phyloP scores from a whole-genome alignment of 2,329 filamentous ascomycete species.

The Neodidymelliopsis sp. region DNA sequence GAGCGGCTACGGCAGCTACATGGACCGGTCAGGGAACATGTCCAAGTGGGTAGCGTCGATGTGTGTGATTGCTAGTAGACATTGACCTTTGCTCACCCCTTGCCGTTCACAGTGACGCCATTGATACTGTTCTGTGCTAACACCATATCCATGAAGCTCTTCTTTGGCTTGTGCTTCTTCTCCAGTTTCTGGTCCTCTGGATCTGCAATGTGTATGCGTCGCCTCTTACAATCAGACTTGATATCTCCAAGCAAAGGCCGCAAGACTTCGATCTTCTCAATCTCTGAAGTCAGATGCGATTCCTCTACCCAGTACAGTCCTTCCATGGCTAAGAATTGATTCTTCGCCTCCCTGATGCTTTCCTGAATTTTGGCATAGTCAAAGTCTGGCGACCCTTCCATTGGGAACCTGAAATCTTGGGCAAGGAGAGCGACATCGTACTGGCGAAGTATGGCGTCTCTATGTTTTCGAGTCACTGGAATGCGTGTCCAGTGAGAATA shows the following conservation, averaged over 20 bases:
- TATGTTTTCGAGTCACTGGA: constrained; percentile 43
- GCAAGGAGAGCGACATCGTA: constrained; percentile 50
- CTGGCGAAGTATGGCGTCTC: constrained; percentile 45
- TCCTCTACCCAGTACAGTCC: constrained; percentile 50
- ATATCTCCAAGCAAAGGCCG: constrained; percentile 41
- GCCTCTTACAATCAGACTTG: constrained; percentile 35
- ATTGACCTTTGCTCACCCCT: constrained; percentile 23
- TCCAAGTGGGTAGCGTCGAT: not conserved
- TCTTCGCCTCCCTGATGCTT: constrained; percentile 45
- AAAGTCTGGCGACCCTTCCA: constrained; percentile 49
- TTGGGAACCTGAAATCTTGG: constrained; percentile 49
- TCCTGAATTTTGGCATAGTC: constrained; percentile 47
- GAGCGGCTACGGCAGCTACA: not conserved
- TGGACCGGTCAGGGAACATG: not conserved
- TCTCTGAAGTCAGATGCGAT: constrained; percentile 33
- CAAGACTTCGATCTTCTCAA: constrained; percentile 40
- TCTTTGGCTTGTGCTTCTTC: constrained; percentile 43
- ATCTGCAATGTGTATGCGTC: constrained; percentile 37
- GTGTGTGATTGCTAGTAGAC: not conserved
- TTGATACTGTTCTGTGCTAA: constrained; percentile 36
- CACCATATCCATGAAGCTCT: constrained; percentile 49
- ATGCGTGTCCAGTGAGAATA: constrained; percentile 49
- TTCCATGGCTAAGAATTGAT: constrained; percentile 48
- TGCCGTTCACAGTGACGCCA: constrained; percentile 34
- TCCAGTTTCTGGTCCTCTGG: constrained; percentile 20